Percentiles rank a stretch among this genome's conserved stretches.
phyloP scores from a whole-genome alignment of 2,329 filamentous ascomycete genomes.

The Aspergillus viridinutans region DNA sequence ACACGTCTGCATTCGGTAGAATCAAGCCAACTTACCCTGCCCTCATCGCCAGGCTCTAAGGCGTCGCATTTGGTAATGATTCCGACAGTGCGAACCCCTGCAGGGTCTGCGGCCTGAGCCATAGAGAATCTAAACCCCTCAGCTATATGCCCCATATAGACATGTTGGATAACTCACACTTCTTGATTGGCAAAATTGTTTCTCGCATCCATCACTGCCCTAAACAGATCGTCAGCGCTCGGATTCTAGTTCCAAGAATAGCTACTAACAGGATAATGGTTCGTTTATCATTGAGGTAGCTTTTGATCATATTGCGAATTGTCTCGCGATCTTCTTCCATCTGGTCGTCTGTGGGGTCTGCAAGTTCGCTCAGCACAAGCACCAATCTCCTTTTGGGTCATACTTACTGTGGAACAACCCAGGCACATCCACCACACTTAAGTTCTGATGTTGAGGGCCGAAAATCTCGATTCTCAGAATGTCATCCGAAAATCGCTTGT shows the following conservation, averaged over 20 bases:
- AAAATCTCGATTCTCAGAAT: constrained; percentile 41
- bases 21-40: constrained; percentile 6
- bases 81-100: constrained; percentile 32
- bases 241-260: neutral
- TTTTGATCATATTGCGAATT: constrained; percentile 44
- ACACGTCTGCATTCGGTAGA: neutral
- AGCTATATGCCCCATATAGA: neutral
- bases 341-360: constrained; percentile 47
- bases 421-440: constrained; percentile 45
- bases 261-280: constrained; percentile 53
- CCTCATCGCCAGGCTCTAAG: constrained; percentile 23
- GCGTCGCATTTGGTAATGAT: constrained; percentile 37
- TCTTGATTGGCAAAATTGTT: constrained; percentile 54
- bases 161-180: constrained; percentile 30
- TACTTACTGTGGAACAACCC: constrained; percentile 36
- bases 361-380: neutral
- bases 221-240: neutral
- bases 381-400: neutral
- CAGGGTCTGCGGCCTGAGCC: constrained; percentile 31
- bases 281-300: constrained; percentile 52
- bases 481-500: constrained; percentile 37
- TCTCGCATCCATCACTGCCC: constrained; percentile 32
- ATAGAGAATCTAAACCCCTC: constrained; percentile 37
- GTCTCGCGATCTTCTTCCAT: constrained; percentile 52
- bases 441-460: constrained; percentile 36